Evolutionary conservation across 768 basidiomycete species (phyloP).

Genomic region (Clitopilus passeckerianus): DNA sequence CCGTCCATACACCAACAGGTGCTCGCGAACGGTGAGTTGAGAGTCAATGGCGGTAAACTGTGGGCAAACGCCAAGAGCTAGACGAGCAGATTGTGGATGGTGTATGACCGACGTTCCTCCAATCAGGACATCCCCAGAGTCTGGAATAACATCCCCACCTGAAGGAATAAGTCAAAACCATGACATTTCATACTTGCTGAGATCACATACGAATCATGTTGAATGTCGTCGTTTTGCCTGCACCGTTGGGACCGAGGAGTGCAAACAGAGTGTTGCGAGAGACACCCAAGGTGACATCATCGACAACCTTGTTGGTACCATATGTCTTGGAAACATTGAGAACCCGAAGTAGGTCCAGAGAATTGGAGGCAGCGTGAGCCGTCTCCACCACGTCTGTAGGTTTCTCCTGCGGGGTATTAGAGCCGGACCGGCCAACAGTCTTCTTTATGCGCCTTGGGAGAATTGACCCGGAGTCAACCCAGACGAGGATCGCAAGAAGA

Average conservation of each 20-base stretch:
- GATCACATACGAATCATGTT: constrained; percentile 65
- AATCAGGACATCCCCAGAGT: constrained; percentile 65
- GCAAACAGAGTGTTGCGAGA: constrained; percentile 60
- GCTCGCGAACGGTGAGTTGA: constrained; percentile 74
- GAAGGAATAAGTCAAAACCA: neutral
- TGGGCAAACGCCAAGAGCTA: constrained; percentile 75
- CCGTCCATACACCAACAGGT: constrained; percentile 65
- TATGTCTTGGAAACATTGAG: constrained; percentile 61
- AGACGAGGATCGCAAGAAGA: constrained; percentile 61
- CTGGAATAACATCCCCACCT: constrained; percentile 69
- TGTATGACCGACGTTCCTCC: constrained; percentile 60
- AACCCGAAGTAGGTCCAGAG: constrained; percentile 58
- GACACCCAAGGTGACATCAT: constrained; percentile 70
- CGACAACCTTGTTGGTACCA: constrained; percentile 52
- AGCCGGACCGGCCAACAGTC: constrained; percentile 18
- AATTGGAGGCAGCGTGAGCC: constrained; percentile 38
- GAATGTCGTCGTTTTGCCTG: constrained; percentile 80
- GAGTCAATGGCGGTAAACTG: constrained; percentile 82
- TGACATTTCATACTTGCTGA: neutral
- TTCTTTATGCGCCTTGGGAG: constrained; percentile 38
- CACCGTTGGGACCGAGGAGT: constrained; percentile 77
- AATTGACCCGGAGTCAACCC: constrained; percentile 65
- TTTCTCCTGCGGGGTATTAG: neutral
- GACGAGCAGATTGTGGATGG: constrained; percentile 59
- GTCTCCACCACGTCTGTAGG: constrained; percentile 52